Percentiles rank a stretch among this genome's conserved stretches.
phyloP scores from a whole-genome alignment of 2,329 filamentous ascomycete species.

The Aspergillus spinulosporus region DNA sequence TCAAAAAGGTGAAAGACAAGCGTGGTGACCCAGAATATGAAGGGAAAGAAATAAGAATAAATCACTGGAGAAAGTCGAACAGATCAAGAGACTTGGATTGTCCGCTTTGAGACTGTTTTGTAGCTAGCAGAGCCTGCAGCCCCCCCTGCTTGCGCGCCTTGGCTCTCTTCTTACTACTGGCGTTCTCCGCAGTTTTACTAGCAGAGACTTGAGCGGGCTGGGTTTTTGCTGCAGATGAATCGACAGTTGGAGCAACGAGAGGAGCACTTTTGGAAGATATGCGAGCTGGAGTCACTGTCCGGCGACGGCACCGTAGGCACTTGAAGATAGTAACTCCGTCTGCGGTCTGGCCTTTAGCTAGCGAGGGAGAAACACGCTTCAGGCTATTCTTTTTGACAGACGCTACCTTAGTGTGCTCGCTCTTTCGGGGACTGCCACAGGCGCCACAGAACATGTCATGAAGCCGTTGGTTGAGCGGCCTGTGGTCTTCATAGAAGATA shows the following conservation, averaged over 20 bases:
- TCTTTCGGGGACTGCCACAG: slow-evolving; percentile 41
- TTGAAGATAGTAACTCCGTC: slow-evolving; percentile 36
- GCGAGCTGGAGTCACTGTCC: slow-evolving; percentile 29
- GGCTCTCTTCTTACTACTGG: slow-evolving; percentile 57
- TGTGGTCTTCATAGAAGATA: slow-evolving; percentile 37
- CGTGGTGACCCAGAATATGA: not conserved
- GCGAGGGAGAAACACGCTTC: slow-evolving; percentile 13
- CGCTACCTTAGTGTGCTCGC: slow-evolving; percentile 32
- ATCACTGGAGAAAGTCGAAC: slow-evolving; percentile 55
- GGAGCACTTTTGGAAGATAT: slow-evolving; percentile 16
- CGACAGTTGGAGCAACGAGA: not conserved
- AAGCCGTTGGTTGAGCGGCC: slow-evolving; percentile 33
- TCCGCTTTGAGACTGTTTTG: slow-evolving; percentile 33
- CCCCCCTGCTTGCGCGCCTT: slow-evolving; percentile 57
- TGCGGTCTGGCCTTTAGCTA: slow-evolving; percentile 11
- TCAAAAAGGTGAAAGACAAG: slow-evolving; percentile 11
- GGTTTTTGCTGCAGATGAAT: slow-evolving; percentile 13
- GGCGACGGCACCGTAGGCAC: slow-evolving; percentile 40
- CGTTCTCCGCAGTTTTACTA: slow-evolving; percentile 37
- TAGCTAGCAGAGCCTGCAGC: slow-evolving; percentile 55
- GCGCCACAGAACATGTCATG: slow-evolving; percentile 39
- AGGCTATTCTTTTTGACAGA: slow-evolving; percentile 26
- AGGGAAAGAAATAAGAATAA: not conserved
- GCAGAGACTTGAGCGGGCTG: slow-evolving; percentile 12
- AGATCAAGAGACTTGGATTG: slow-evolving; percentile 47